A percentile compares a stretch with the other conserved stretches of the same genome.
Conservation (phyloP, 805 yeast genomes). For the Candida peoriensis region DNA sequence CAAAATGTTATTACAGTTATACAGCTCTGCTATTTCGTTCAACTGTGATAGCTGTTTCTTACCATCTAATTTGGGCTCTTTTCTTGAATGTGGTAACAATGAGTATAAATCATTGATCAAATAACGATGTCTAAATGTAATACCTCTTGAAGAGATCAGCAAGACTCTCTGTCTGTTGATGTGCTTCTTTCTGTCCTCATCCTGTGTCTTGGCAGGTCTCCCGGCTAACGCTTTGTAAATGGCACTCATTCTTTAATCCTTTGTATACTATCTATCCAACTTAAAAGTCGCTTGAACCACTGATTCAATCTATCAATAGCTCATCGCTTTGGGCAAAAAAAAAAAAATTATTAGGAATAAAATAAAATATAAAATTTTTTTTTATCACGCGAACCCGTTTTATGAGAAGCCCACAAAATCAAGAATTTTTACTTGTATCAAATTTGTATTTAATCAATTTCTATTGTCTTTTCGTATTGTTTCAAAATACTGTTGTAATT, state of each 20-base stretch:
- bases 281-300: too few relatives aligned
- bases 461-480: too few relatives aligned
- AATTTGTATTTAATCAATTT: too few relatives aligned
- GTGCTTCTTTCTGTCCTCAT: slow-evolving; percentile 44
- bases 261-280: too few relatives aligned
- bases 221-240: slow-evolving; percentile 63
- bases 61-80: slow-evolving; percentile 93
- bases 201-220: slow-evolving; percentile 31
- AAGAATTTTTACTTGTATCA: too few relatives aligned
- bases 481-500: too few relatives aligned
- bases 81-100: slow-evolving; percentile 89
- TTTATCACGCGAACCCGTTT: too few relatives aligned
- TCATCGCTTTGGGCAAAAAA: too few relatives aligned
- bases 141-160: slow-evolving; percentile 90
- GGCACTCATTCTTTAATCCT: slow-evolving; percentile 54
- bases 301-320: too few relatives aligned
- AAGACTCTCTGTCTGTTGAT: slow-evolving; percentile 85
- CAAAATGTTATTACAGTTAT: slow-evolving; percentile 92
- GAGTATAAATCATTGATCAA: slow-evolving; percentile 73
- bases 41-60: slow-evolving; percentile 84
- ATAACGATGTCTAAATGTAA: slow-evolving; percentile 93
- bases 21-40: slow-evolving; percentile 93
- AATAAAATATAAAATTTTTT: too few relatives aligned
- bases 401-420: too few relatives aligned
- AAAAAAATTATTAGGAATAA: too few relatives aligned